Percentiles rank a stretch among this genome's conserved stretches.
phyloP scores from a whole-genome alignment of 306 rosid genomes.

The Purshia tridentata region DNA sequence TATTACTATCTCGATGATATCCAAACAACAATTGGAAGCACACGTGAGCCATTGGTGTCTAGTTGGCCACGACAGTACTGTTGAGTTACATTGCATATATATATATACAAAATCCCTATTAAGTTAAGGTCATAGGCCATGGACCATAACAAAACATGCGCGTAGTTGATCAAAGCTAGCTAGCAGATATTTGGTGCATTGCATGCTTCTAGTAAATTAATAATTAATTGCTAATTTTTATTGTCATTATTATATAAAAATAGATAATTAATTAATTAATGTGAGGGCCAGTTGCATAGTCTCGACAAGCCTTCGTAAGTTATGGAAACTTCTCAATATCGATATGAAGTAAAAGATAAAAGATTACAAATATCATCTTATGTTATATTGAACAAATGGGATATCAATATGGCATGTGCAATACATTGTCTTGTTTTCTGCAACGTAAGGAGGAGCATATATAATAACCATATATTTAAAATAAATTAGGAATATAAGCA shows the following conservation, averaged over 20 bases:
- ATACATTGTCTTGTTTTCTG: conserved; percentile 45
- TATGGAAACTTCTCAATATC: conserved; percentile 36
- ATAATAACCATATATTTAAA: not conserved
- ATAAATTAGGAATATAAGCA: not conserved
- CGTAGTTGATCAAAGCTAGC: not conserved
- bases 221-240: not conserved
- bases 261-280: not conserved
- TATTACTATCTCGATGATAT: not conserved
- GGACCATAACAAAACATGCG: not conserved
- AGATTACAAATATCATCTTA: conserved; percentile 5
- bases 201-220: not conserved
- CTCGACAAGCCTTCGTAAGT: conserved; percentile 39
- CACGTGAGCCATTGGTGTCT: not conserved
- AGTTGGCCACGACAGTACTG: not conserved
- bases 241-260: conserved; percentile 1
- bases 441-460: conserved; percentile 9
- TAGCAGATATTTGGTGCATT: conserved; percentile 7
- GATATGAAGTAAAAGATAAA: conserved; percentile 31
- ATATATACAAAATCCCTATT: not conserved
- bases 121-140: conserved; percentile 5
- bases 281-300: conserved; percentile 16
- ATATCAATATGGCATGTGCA: conserved; percentile 44
- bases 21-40: conserved; percentile 7
- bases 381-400: conserved; percentile 19
- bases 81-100: not conserved